Evolutionary conservation across 176 grass and related monocot genomes (phyloP), one percentile per base, ranked within the genome.

Genomic region (Poa annua): DNA sequence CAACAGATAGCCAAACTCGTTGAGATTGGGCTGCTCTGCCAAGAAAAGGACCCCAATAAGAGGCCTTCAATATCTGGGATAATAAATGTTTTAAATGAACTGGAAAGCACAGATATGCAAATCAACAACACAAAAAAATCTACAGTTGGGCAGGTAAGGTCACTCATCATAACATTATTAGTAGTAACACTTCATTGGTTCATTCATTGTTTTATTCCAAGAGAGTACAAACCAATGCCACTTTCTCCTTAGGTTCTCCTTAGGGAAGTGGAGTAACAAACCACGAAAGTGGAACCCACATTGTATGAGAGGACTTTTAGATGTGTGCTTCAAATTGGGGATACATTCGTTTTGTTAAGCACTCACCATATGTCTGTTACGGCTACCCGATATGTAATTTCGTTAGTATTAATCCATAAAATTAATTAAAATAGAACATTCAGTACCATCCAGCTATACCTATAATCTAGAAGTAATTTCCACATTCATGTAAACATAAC

Each of bases 31-130:
- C 12, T 16, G 41, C 36, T 1, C 1, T 77, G 75, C 54, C 38
- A 42, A 7, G 12, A 42, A 24, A 16, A 2, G 0, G 11, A 57
- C 17, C 75, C 75, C 2, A 8, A 4, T 9, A 4, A 1, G 1
- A 24, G 75, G 41, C 75, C 75, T 26, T 39, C 9, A 3, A 77
- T 77, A 44, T 16, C 3, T 4, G 7, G 26, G 0, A 11, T 77
- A 61, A 41, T 19, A 5, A 0, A 2, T 5, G 13, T 2, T 25
- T 8, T 78, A 13, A 61, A 61, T 4, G 1, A 78, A 45, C 14
- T 61, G 1, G 55, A 61, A 4, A 26, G 20, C 0, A 42, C 0
- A 0, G 1, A 25, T 1, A 8, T 0, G 4, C 0, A 29, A 62
- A 25, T 26, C 13, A 60, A 11, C 11, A 14, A 8, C 15, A 4